phyloP scores from a whole-genome alignment of 495 filamentous ascomycete species.

The Daldinia grandis region DNA sequence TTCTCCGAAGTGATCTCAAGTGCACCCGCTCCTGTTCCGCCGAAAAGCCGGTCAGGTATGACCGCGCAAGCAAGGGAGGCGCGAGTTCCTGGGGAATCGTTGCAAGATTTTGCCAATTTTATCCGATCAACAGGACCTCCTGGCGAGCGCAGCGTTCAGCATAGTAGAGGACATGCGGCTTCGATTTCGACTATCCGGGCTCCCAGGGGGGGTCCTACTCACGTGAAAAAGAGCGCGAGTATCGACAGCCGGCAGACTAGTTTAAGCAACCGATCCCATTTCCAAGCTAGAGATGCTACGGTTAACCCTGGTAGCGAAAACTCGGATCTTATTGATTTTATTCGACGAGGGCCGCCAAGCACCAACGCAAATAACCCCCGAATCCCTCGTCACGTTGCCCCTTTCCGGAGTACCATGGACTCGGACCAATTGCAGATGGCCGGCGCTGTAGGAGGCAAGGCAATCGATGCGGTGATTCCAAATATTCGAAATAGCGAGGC shows the following conservation, averaged over 20 bases:
- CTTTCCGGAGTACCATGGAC: conserved; percentile 85
- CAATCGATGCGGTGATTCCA: conserved; percentile 58
- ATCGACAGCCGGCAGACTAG: conserved; percentile 44
- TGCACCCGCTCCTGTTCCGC: conserved; percentile 38
- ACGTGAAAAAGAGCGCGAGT: conserved; percentile 40
- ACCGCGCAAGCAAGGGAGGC: conserved; percentile 70
- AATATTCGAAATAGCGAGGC: conserved; percentile 54
- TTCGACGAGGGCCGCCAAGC: conserved; percentile 78
- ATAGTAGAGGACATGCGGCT: conserved; percentile 20
- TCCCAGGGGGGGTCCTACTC: conserved; percentile 28
- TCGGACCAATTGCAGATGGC: conserved; percentile 73
- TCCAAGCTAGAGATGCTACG: conserved; percentile 78
- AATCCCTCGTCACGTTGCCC: conserved; percentile 83
- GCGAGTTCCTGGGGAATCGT: conserved; percentile 68
- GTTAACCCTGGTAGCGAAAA: conserved; percentile 69
- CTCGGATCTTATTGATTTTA: conserved; percentile 92
- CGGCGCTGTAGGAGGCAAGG: conserved; percentile 59
- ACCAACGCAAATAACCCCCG: conserved; percentile 61
- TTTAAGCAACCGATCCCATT: conserved; percentile 52
- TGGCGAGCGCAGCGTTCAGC: conserved; percentile 42
- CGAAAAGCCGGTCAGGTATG: conserved; percentile 48
- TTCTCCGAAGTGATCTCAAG: conserved; percentile 42
- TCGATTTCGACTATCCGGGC: conserved; percentile 33
- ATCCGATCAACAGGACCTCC: conserved; percentile 82
- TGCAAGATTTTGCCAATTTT: conserved; percentile 84